Percentiles rank a stretch among this genome's conserved stretches.
Evolutionary conservation across 148 eudicot species (phyloP).

Genomic region (Rhododendron ovatum): DNA sequence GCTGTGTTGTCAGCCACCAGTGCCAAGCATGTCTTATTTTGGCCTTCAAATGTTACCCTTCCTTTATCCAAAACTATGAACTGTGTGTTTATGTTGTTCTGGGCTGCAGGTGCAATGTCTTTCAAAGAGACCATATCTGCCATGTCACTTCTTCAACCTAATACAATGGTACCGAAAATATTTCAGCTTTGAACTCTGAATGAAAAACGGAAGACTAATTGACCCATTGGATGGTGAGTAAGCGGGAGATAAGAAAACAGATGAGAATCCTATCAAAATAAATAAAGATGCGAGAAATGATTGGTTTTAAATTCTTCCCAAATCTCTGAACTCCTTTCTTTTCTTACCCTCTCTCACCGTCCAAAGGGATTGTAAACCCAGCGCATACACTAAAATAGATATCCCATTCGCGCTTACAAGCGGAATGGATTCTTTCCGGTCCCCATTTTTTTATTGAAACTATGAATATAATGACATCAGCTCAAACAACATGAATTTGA

Average conservation of each 20-base stretch:
- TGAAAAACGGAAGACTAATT: not conserved
- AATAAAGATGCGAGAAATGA: not conserved
- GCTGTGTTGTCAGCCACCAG: constrained; percentile 92
- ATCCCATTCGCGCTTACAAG: not conserved
- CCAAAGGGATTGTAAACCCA: not conserved
- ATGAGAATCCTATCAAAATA: not conserved
- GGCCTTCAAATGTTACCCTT: constrained; percentile 40
- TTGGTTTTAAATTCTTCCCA: not conserved
- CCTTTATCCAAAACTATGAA: constrained; percentile 82
- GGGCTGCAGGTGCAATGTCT: constrained; percentile 66
- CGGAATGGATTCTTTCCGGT: not conserved
- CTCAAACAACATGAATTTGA: not conserved
- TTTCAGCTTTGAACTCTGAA: not conserved
- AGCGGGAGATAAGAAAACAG: not conserved
- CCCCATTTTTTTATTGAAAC: not conserved
- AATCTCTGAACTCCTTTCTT: not conserved
- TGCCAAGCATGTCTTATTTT: constrained; percentile 55
- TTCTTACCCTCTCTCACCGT: not conserved
- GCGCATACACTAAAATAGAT: not conserved
- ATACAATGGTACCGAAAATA: not conserved
- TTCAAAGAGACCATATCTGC: constrained; percentile 34
- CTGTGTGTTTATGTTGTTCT: constrained; percentile 58
- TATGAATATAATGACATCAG: not conserved
- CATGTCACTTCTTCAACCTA: constrained; percentile 11
- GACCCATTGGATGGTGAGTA: not conserved